phyloP scores from a whole-genome alignment of 2,329 filamentous ascomycete genomes.

The Colletotrichum phormii region DNA sequence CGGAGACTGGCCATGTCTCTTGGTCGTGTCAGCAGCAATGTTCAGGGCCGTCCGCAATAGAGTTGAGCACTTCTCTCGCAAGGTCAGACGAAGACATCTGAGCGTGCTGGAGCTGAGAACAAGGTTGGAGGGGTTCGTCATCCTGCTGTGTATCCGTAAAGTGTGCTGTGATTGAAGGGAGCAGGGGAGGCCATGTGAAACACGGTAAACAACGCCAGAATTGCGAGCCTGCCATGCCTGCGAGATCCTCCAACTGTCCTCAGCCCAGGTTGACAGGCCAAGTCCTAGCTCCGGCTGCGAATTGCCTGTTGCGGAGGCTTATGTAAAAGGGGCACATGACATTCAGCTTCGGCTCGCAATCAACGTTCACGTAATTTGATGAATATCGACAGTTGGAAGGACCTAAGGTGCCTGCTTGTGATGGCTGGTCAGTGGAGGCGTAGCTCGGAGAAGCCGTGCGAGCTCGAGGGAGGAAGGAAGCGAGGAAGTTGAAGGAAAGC shows the following conservation, averaged over 20 bases:
- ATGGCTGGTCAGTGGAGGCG: too few species aligned
- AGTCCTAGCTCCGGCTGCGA: background rate
- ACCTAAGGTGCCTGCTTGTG: background rate
- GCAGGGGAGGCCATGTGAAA: slow-evolving; percentile 17
- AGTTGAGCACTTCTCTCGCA: background rate
- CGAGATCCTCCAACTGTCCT: too few species aligned
- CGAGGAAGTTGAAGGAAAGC: background rate
- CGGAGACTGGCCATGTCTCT: slow-evolving; percentile 27
- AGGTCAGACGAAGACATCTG: slow-evolving; percentile 1
- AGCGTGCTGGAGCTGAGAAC: background rate
- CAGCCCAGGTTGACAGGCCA: background rate
- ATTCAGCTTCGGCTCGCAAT: background rate
- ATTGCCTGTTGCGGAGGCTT: background rate
- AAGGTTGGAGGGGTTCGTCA: background rate
- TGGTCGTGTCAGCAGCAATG: slow-evolving; percentile 12
- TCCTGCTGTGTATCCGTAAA: background rate
- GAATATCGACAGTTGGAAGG: background rate
- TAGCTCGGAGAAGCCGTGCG: background rate
- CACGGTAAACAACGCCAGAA: background rate
- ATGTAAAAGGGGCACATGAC: background rate
- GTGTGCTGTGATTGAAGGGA: background rate
- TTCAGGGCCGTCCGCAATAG: background rate
- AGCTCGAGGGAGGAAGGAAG: background rate
- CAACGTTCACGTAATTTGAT: too few species aligned
- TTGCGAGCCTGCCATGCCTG: too few species aligned